Evolutionary conservation across 2,329 filamentous ascomycete species (phyloP).

Genomic region (Ophiocordyceps unilateralis): DNA sequence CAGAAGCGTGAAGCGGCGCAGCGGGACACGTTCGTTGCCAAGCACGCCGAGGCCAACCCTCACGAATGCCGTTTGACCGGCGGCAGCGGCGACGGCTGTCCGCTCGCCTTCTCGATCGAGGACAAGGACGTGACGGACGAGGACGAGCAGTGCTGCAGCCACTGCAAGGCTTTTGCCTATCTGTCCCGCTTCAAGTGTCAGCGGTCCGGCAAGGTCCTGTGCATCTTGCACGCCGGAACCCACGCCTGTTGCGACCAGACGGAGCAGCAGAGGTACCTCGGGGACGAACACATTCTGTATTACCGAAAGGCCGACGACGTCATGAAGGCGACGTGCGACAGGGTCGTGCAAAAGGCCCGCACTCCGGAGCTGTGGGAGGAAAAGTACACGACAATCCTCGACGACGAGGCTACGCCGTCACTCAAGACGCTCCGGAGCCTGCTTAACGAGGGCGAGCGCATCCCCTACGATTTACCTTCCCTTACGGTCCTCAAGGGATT

Average conservation of each 20-base stretch:
- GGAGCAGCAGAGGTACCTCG: slow-evolving; percentile 49
- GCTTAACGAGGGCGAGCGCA: slow-evolving; percentile 86
- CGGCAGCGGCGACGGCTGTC: slow-evolving; percentile 33
- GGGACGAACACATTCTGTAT: slow-evolving; percentile 54
- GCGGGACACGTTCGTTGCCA: slow-evolving; percentile 49
- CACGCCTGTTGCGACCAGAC: slow-evolving; percentile 63
- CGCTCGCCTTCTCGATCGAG: slow-evolving; percentile 45
- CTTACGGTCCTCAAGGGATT: slow-evolving; percentile 70
- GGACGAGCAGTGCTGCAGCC: slow-evolving; percentile 81
- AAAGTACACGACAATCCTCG: slow-evolving; percentile 70
- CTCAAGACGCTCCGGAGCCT: slow-evolving; percentile 73
- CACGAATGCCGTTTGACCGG: slow-evolving; percentile 33
- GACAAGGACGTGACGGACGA: slow-evolving; percentile 72
- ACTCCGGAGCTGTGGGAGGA: slow-evolving; percentile 80
- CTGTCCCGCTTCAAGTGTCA: slow-evolving; percentile 79
- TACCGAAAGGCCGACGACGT: slow-evolving; percentile 62
- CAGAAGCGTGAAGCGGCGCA: slow-evolving; percentile 53
- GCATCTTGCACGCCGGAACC: slow-evolving; percentile 63
- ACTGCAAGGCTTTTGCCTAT: slow-evolving; percentile 87
- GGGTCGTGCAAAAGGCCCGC: slow-evolving; percentile 70
- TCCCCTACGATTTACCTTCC: slow-evolving; percentile 75
- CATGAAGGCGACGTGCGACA: slow-evolving; percentile 50
- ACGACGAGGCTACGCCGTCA: slow-evolving; percentile 68
- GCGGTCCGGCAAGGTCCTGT: slow-evolving; percentile 65
- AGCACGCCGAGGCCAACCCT: slow-evolving; percentile 37